Conservation (phyloP, 2,329 filamentous ascomycete genomes). For the Plenodomus biglobosus region DNA sequence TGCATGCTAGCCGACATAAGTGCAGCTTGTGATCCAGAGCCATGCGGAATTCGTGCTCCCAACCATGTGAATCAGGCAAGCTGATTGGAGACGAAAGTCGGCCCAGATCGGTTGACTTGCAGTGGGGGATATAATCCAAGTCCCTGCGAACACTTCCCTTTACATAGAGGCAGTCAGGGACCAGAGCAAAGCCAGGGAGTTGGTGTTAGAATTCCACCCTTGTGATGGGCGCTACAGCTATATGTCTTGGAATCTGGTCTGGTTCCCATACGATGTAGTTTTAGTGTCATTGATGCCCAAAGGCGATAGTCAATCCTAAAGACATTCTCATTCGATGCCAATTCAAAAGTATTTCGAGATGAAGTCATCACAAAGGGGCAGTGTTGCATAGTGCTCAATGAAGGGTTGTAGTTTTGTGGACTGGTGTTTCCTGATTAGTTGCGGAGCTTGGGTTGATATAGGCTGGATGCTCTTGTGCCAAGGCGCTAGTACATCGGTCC, state of each 20-base stretch:
- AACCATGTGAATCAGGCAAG: not conserved
- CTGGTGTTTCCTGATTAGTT: too few relatives aligned
- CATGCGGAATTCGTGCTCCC: not conserved
- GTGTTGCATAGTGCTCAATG: too few relatives aligned
- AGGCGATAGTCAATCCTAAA: not conserved
- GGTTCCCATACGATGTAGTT: too few relatives aligned
- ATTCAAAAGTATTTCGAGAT: too few relatives aligned
- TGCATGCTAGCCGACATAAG: constrained; percentile 1
- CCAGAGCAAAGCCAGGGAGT: not conserved
- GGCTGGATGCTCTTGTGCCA: too few relatives aligned
- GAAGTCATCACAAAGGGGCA: too few relatives aligned
- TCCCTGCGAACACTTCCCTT: not conserved
- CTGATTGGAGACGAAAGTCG: not conserved
- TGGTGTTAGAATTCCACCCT: not conserved
- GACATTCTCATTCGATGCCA: too few relatives aligned
- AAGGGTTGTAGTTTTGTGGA: too few relatives aligned
- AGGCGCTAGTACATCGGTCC: too few relatives aligned
- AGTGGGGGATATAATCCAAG: not conserved
- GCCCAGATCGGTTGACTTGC: not conserved
- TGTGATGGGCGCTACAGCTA: not conserved
- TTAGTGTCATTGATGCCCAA: constrained; percentile 2
- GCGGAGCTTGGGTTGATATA: too few relatives aligned
- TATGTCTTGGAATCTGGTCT: not conserved
- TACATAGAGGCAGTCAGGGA: not conserved
- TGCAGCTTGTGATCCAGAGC: not conserved